Percentiles rank a stretch among this genome's conserved stretches.
Evolutionary conservation across 2,329 filamentous ascomycete genomes (phyloP).

Genomic region (Zymoseptoria passerinii): DNA sequence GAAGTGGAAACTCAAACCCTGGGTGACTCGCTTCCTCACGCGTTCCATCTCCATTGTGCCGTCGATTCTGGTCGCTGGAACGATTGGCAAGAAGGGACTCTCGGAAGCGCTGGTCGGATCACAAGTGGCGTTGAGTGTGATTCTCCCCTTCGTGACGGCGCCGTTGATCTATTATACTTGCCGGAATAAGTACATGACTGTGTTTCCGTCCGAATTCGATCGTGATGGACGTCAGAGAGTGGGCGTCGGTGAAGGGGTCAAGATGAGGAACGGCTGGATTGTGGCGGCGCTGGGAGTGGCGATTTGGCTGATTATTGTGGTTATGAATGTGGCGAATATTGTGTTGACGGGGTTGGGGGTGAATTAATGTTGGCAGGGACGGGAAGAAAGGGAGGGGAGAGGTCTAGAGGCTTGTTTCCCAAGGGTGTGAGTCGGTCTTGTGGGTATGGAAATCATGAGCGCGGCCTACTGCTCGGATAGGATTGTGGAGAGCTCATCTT

Average conservation of each 20-base stretch:
- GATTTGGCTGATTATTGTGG: slow-evolving; percentile 65
- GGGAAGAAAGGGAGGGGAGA: no score
- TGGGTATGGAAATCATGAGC: no score
- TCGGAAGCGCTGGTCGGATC: slow-evolving; percentile 63
- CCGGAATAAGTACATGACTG: slow-evolving; percentile 70
- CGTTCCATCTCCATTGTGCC: slow-evolving; percentile 73
- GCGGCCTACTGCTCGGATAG: no score
- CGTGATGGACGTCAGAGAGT: not conserved
- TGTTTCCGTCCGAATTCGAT: slow-evolving; percentile 29
- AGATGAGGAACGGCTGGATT: slow-evolving; percentile 67
- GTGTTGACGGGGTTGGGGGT: slow-evolving; percentile 54
- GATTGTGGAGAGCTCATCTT: not conserved
- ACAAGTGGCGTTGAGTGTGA: slow-evolving; percentile 70
- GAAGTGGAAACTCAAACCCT: slow-evolving; percentile 64
- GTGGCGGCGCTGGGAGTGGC: slow-evolving; percentile 49
- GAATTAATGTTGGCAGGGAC: slow-evolving; percentile 5
- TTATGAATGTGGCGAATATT: slow-evolving; percentile 72
- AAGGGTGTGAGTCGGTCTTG: no score
- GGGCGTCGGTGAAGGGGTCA: slow-evolving; percentile 22
- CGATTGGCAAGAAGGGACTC: slow-evolving; percentile 63
- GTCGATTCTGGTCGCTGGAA: slow-evolving; percentile 72
- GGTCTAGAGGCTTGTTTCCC: not conserved
- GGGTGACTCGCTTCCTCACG: slow-evolving; percentile 70
- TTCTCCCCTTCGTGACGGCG: slow-evolving; percentile 73
- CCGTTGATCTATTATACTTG: slow-evolving; percentile 82